These are phyloP conservation scores for Pseudevernia furfuracea DNA, from an alignment of 495 filamentous ascomycete species.

Conservation along the genomic window DNA sequence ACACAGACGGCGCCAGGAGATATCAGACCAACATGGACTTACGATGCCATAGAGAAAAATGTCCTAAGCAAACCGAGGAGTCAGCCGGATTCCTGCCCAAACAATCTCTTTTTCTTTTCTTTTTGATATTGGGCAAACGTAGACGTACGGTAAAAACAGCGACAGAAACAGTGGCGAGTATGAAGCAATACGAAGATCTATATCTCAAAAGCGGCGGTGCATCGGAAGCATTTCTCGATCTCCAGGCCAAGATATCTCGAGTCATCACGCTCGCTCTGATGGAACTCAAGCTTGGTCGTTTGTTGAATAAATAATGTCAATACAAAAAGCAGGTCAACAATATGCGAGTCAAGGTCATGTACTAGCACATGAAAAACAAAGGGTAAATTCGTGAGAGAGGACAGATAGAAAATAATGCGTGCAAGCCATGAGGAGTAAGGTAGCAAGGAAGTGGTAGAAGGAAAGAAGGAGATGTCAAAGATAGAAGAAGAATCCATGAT, in stretches of 20 bases:
- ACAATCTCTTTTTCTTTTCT: too few relatives aligned
- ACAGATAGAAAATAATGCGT: too few relatives aligned
- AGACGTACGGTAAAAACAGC: slow-evolving; percentile 44
- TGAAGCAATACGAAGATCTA: slow-evolving; percentile 41
- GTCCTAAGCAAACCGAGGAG: slow-evolving; percentile 41
- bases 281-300: too few relatives aligned
- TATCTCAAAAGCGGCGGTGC: slow-evolving; percentile 19
- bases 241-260: slow-evolving; percentile 21
- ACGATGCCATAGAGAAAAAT: slow-evolving; percentile 72
- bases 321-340: too few relatives aligned
- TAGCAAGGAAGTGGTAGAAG: too few relatives aligned
- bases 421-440: neutral
- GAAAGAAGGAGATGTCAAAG: neutral
- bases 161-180: slow-evolving; percentile 45
- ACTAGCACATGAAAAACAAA: too few relatives aligned
- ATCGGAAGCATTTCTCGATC: slow-evolving; percentile 11
- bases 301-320: too few relatives aligned
- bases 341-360: too few relatives aligned
- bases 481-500: neutral
- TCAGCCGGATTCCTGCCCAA: neutral
- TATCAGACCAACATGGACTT: slow-evolving; percentile 14
- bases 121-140: neutral
- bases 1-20: neutral
- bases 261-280: neutral
- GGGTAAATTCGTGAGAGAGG: too few relatives aligned